phyloP scores from a whole-genome alignment of 2,329 filamentous ascomycete species.

The Fusarium tjaetaba region DNA sequence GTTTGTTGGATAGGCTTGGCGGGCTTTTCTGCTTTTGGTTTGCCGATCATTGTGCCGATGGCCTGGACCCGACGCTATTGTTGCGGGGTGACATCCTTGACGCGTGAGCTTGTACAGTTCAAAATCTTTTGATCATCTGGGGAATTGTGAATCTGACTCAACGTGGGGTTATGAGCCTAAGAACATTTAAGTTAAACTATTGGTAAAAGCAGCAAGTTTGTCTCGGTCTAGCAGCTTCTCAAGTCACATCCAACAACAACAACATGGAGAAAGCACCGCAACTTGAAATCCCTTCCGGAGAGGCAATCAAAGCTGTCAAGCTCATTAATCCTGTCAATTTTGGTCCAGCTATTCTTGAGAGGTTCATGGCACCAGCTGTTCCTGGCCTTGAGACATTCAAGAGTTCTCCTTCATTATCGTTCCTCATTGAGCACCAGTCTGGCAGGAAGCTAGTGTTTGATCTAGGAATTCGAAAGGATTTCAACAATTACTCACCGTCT shows the following conservation, averaged over 20 bases:
- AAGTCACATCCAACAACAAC: background rate
- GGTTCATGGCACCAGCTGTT: constrained; percentile 52
- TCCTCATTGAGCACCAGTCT: constrained; percentile 44
- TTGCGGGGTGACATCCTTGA: background rate
- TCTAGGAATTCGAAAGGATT: constrained; percentile 46
- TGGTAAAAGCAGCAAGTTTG: background rate
- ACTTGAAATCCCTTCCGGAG: constrained; percentile 17
- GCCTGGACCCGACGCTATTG: background rate
- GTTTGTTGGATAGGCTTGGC: background rate
- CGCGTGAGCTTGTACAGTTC: background rate
- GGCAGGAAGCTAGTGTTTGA: constrained; percentile 46
- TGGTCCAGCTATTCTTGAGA: constrained; percentile 50
- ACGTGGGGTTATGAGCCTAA: background rate
- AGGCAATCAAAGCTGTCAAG: constrained; percentile 37
- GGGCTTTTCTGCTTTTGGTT: constrained; percentile 3
- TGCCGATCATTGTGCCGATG: background rate
- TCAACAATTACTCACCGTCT: constrained; percentile 40
- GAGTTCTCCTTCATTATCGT: constrained; percentile 44
- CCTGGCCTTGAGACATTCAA: constrained; percentile 48
- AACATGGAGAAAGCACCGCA: background rate
- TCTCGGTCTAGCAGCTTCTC: background rate
- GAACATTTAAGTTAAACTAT: background rate
- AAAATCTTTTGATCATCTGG: background rate
- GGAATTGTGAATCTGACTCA: background rate
- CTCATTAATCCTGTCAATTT: constrained; percentile 54